Percentiles rank a stretch among this genome's conserved stretches.
These are phyloP conservation scores for Selaginella moellendorffii DNA, from an alignment of 75 land plant genomes.

Conservation along the genomic window DNA sequence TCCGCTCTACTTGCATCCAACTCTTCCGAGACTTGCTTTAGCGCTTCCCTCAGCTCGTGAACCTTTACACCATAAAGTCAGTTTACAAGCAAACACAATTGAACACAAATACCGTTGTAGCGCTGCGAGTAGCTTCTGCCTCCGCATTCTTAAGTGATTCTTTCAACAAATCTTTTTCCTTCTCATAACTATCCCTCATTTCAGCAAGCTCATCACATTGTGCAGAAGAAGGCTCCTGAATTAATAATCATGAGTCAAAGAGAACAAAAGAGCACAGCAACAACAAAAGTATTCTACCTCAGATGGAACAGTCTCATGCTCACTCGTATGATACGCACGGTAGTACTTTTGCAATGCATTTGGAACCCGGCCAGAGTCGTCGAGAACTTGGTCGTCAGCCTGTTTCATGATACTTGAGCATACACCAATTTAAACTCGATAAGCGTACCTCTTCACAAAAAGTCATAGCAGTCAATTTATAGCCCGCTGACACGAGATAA, in stretches of 20 bases:
- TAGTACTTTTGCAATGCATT: constrained; percentile 88
- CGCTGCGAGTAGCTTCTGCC: neutral
- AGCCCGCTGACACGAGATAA: constrained; percentile 75
- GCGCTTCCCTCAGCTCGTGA: constrained; percentile 44
- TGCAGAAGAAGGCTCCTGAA: no score
- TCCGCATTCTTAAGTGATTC: neutral
- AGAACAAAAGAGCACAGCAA: no score
- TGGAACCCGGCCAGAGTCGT: constrained; percentile 51
- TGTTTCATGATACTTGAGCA: no score
- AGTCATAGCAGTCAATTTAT: constrained; percentile 92
- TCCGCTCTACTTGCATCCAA: constrained; percentile 71
- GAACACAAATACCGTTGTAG: neutral
- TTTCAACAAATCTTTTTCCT: neutral
- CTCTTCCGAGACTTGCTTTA: constrained; percentile 45
- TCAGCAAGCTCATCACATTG: neutral
- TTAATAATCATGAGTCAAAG: no score
- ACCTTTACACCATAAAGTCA: constrained; percentile 26
- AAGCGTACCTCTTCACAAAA: constrained; percentile 75
- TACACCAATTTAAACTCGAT: neutral
- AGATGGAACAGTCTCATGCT: neutral
- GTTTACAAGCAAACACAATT: neutral
- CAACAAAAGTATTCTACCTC: no score
- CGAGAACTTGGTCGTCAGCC: constrained; percentile 73
- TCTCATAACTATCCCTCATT: neutral
- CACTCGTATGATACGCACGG: neutral